Evolutionary conservation across 768 basidiomycete species (phyloP).

Genomic region (Boletus vinaceobasis): DNA sequence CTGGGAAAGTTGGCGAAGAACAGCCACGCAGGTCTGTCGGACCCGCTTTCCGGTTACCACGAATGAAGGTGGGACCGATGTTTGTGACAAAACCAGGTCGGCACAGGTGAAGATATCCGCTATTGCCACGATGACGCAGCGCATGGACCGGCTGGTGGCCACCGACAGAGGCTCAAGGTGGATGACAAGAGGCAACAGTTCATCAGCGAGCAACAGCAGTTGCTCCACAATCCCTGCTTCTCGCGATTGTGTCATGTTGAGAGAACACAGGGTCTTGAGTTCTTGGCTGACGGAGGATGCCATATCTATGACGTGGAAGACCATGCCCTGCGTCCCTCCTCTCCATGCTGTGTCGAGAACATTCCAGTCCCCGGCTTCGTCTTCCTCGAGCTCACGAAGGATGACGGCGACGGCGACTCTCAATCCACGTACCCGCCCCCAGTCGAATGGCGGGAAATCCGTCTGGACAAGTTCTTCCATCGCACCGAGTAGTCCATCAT

Average conservation of each 20-base stretch:
- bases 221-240: slow-evolving; percentile 46
- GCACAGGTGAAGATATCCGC: slow-evolving; percentile 58
- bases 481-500: slow-evolving; percentile 62
- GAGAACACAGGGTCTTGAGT: slow-evolving; percentile 49
- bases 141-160: slow-evolving; percentile 49
- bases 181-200: slow-evolving; percentile 50
- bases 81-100: slow-evolving; percentile 41
- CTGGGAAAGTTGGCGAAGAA: slow-evolving; percentile 40
- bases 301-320: slow-evolving; percentile 54
- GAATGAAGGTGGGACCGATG: slow-evolving; percentile 29
- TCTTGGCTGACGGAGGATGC: slow-evolving; percentile 49
- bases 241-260: slow-evolving; percentile 34
- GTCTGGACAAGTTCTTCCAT: slow-evolving; percentile 52
- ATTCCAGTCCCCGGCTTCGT: slow-evolving; percentile 53
- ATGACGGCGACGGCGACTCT: slow-evolving; percentile 63
- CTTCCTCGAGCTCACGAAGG: slow-evolving; percentile 45
- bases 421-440: slow-evolving; percentile 52
- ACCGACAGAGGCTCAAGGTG: slow-evolving; percentile 46
- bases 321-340: slow-evolving; percentile 53
- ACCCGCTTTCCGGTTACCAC: slow-evolving; percentile 34
- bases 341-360: slow-evolving; percentile 59
- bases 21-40: slow-evolving; percentile 49
- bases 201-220: slow-evolving; percentile 52
- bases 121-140: slow-evolving; percentile 40
- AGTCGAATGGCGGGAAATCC: slow-evolving; percentile 35